Percentiles rank a stretch among this genome's conserved stretches.
Evolutionary conservation across 2,329 filamentous ascomycete genomes (phyloP).

Genomic region (Myriosclerotinia curreyana): DNA sequence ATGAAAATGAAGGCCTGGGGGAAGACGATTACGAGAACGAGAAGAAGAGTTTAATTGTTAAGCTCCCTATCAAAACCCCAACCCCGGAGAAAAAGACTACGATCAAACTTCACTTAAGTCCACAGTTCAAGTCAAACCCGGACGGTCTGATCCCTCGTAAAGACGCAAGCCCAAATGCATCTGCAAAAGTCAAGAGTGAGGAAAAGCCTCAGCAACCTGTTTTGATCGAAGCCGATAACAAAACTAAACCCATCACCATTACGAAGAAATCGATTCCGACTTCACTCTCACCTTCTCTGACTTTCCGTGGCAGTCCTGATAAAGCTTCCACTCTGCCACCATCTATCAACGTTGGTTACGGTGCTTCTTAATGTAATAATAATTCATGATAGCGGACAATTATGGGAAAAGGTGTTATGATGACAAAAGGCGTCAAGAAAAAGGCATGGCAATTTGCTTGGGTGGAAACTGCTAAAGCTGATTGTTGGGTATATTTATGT

Average conservation of each 20-base stretch:
- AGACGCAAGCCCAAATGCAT: neutral
- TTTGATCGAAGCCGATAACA: slow-evolving; percentile 14
- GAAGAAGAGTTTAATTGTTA: slow-evolving; percentile 67
- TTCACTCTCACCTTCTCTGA: slow-evolving; percentile 41
- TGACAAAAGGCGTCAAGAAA: slow-evolving; percentile 8
- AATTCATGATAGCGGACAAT: neutral
- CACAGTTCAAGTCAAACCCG: slow-evolving; percentile 20
- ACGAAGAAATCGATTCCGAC: slow-evolving; percentile 23
- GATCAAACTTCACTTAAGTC: slow-evolving; percentile 31
- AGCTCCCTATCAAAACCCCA: slow-evolving; percentile 53
- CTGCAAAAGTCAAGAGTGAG: slow-evolving; percentile 10
- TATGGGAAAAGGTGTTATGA: slow-evolving; percentile 12
- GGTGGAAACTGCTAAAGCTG: slow-evolving; percentile 4
- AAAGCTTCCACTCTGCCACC: slow-evolving; percentile 44
- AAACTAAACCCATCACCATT: slow-evolving; percentile 23
- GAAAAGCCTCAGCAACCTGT: slow-evolving; percentile 17
- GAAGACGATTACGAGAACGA: slow-evolving; percentile 53
- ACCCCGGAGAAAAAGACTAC: slow-evolving; percentile 37
- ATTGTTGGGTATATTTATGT: slow-evolving; percentile 8
- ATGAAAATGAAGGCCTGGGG: slow-evolving; percentile 44
- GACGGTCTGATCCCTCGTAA: slow-evolving; percentile 21
- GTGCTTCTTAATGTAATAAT: slow-evolving; percentile 24
- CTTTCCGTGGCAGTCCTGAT: slow-evolving; percentile 61
- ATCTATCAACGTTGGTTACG: slow-evolving; percentile 33
- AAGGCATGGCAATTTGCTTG: slow-evolving; percentile 10